These are phyloP conservation scores for Xylaria sp. DNA, from an alignment of 2,329 filamentous ascomycete genomes.

Conservation along the genomic window DNA sequence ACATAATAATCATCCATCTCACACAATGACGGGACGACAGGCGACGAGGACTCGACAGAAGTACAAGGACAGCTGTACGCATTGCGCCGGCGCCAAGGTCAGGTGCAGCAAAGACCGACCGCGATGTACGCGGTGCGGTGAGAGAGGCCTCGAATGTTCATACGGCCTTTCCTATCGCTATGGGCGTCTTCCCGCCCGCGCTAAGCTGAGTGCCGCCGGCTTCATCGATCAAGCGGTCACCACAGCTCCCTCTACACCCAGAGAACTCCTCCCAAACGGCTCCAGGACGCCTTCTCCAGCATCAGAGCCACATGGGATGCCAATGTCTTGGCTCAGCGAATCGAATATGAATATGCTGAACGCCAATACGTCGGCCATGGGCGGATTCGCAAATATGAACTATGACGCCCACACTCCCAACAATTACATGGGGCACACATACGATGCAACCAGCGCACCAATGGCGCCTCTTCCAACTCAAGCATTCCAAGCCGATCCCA, in stretches of 20 bases:
- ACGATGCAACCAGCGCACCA: constrained; percentile 25
- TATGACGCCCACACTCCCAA: constrained; percentile 35
- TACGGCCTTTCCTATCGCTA: constrained; percentile 44
- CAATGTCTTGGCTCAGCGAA: constrained; percentile 38
- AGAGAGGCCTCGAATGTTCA: constrained; percentile 40
- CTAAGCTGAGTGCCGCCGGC: constrained; percentile 35
- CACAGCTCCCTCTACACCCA: constrained; percentile 36
- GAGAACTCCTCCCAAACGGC: constrained; percentile 38
- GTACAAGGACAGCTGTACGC: constrained; percentile 44
- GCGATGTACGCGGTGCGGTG: constrained; percentile 40
- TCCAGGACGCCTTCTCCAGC: constrained; percentile 39
- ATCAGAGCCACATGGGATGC: constrained; percentile 33
- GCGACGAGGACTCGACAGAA: constrained; percentile 43
- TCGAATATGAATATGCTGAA: constrained; percentile 35
- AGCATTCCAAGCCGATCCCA: constrained; percentile 32
- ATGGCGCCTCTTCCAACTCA: constrained; percentile 28
- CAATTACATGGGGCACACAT: constrained; percentile 30
- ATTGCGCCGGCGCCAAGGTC: constrained; percentile 44
- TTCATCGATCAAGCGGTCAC: constrained; percentile 33
- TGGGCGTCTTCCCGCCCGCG: constrained; percentile 42
- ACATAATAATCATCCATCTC: constrained; percentile 19
- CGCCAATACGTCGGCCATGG: constrained; percentile 28
- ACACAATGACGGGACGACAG: constrained; percentile 40
- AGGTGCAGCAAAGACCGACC: constrained; percentile 44
- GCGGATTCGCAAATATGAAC: constrained; percentile 33